Evolutionary conservation across 495 filamentous ascomycete genomes (phyloP).

Genomic region (Talaromyces thailandensis): DNA sequence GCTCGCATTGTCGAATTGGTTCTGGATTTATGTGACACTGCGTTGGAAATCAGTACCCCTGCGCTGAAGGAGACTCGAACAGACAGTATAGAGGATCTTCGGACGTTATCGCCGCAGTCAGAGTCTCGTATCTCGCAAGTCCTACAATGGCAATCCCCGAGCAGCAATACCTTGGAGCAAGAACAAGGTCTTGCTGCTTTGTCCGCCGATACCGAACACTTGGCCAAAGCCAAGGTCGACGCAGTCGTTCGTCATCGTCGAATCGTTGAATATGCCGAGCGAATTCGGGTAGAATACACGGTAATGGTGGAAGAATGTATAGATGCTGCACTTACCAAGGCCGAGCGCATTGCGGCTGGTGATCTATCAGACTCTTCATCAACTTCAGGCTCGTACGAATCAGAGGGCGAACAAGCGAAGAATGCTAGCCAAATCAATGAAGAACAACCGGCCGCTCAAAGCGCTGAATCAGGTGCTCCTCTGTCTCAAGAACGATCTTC

Average conservation of each 20-base stretch:
- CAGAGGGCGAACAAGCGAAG: slow-evolving; percentile 28
- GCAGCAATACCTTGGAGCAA: slow-evolving; percentile 83
- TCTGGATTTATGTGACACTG: slow-evolving; percentile 90
- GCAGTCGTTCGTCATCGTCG: slow-evolving; percentile 82
- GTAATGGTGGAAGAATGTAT: slow-evolving; percentile 91
- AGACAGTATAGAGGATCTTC: slow-evolving; percentile 60
- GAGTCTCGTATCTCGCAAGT: slow-evolving; percentile 90
- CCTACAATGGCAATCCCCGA: slow-evolving; percentile 88
- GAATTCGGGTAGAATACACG: slow-evolving; percentile 88
- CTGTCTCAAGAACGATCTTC: neutral
- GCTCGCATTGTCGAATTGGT: slow-evolving; percentile 90
- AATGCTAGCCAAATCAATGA: slow-evolving; percentile 9
- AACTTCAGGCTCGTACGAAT: slow-evolving; percentile 25
- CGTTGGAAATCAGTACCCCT: slow-evolving; percentile 88
- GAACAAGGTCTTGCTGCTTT: slow-evolving; percentile 85
- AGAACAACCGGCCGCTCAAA: neutral
- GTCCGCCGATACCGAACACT: slow-evolving; percentile 76
- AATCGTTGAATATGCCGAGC: slow-evolving; percentile 92
- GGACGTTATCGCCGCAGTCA: slow-evolving; percentile 90
- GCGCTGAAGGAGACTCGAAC: slow-evolving; percentile 73
- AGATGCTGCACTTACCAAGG: slow-evolving; percentile 82
- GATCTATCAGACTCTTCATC: slow-evolving; percentile 72
- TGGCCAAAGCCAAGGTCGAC: slow-evolving; percentile 82
- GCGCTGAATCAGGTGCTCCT: neutral
- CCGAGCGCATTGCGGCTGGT: slow-evolving; percentile 76